phyloP scores from a whole-genome alignment of 352 stramenopile species.

The Phytophthora fragariae region DNA sequence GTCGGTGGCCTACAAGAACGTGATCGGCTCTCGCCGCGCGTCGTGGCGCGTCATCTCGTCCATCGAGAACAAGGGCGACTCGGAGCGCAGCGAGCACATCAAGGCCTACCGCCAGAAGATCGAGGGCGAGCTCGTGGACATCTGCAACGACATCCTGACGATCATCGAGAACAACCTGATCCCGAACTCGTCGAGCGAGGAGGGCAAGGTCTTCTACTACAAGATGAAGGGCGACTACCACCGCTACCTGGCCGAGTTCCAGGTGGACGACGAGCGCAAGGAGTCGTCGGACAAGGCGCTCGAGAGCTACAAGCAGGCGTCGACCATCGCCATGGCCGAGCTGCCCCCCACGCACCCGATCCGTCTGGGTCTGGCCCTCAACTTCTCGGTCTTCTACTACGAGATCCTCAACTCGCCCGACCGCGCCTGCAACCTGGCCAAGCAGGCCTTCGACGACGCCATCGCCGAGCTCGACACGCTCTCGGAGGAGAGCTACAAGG shows the following conservation, averaged over 20 bases:
- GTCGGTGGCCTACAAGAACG: conserved; percentile 96
- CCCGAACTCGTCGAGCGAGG: conserved; percentile 96
- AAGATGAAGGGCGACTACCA: conserved; percentile 99
- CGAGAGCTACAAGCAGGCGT: conserved; percentile 83
- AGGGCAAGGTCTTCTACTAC: conserved; percentile 99
- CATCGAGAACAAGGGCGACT: conserved; percentile 98
- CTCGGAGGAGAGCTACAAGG: conserved; percentile 99
- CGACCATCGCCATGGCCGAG: conserved; percentile 94
- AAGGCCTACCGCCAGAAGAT: conserved; percentile 98
- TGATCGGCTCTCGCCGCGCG: conserved; percentile 97
- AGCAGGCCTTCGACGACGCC: conserved; percentile 99
- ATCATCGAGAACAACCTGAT: conserved; percentile 99
- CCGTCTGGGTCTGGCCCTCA: conserved; percentile 98
- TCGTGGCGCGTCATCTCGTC: conserved; percentile 99
- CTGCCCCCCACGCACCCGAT: conserved; percentile 99
- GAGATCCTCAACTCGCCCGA: conserved; percentile 99
- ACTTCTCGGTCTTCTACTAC: conserved; percentile 99
- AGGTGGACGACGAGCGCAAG: conserved; percentile 95
- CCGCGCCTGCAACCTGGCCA: conserved; percentile 93
- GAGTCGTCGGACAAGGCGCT: conserved; percentile 90
- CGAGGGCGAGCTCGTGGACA: conserved; percentile 96
- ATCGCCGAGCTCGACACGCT: conserved; percentile 99
- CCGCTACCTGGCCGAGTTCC: conserved; percentile 99
- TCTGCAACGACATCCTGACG: conserved; percentile 97
- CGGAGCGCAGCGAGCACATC: conserved; percentile 86